Evolutionary conservation across 768 basidiomycete species (phyloP).

Genomic region (Goffeauzyma gilvescens): DNA sequence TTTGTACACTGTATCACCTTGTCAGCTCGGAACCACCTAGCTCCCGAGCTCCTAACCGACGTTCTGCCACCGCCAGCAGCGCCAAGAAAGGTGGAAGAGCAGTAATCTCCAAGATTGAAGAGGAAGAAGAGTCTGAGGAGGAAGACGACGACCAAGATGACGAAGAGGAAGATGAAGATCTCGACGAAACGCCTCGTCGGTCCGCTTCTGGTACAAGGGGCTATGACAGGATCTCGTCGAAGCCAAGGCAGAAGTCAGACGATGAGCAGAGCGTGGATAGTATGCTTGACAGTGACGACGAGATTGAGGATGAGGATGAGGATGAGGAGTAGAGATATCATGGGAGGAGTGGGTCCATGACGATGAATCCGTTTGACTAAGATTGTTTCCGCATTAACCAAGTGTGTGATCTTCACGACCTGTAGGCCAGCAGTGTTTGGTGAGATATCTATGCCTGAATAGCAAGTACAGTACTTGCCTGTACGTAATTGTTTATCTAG

Average conservation of each 20-base stretch:
- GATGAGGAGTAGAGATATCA: no score
- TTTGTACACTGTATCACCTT: background rate
- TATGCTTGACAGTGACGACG: conserved; percentile 2
- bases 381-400: no score
- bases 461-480: no score
- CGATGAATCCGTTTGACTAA: no score
- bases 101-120: background rate
- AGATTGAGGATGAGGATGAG: conserved; percentile 2
- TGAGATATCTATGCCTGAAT: no score
- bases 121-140: background rate
- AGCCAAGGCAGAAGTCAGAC: background rate
- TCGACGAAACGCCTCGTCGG: background rate
- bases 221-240: background rate
- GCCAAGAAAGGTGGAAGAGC: background rate
- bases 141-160: background rate
- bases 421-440: no score
- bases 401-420: no score
- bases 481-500: no score
- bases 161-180: background rate
- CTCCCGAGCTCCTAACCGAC: no score
- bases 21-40: background rate
- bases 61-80: no score
- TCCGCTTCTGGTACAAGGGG: background rate
- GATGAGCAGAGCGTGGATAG: conserved; percentile 3
- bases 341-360: no score